Conservation (phyloP, 495 filamentous ascomycete genomes). For the Filosporella fistucella region DNA sequence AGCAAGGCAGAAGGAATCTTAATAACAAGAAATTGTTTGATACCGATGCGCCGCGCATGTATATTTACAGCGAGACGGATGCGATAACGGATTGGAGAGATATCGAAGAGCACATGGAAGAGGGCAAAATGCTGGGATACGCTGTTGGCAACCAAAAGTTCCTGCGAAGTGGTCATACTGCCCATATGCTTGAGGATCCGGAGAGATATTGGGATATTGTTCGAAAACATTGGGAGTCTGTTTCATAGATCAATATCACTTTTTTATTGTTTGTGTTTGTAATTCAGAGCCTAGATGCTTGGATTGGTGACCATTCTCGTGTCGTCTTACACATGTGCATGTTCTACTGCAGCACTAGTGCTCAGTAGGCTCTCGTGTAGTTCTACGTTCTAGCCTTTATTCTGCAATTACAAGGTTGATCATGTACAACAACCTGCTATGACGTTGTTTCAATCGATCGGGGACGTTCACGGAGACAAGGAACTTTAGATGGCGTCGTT, state of each 20-base stretch:
- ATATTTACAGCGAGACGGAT: conserved; percentile 30
- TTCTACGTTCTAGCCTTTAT: no score
- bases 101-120: conserved; percentile 75
- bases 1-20: conserved; percentile 22
- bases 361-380: no score
- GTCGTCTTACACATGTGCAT: no score
- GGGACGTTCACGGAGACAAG: no score
- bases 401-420: no score
- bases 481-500: no score
- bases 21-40: conserved; percentile 25
- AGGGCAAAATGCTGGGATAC: conserved; percentile 82
- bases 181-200: conserved; percentile 42
- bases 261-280: background rate
- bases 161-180: conserved; percentile 29
- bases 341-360: no score
- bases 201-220: conserved; percentile 51
- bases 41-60: conserved; percentile 24
- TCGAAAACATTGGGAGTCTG: conserved; percentile 35
- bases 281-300: no score
- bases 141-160: conserved; percentile 56
- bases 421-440: no score
- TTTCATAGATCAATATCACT: conserved; percentile 4
- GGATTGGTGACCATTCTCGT: no score
- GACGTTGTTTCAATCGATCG: no score
- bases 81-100: conserved; percentile 62